Evolutionary conservation across 495 filamentous ascomycete genomes (phyloP).

Genomic region (Aspergillus ellipticus): DNA sequence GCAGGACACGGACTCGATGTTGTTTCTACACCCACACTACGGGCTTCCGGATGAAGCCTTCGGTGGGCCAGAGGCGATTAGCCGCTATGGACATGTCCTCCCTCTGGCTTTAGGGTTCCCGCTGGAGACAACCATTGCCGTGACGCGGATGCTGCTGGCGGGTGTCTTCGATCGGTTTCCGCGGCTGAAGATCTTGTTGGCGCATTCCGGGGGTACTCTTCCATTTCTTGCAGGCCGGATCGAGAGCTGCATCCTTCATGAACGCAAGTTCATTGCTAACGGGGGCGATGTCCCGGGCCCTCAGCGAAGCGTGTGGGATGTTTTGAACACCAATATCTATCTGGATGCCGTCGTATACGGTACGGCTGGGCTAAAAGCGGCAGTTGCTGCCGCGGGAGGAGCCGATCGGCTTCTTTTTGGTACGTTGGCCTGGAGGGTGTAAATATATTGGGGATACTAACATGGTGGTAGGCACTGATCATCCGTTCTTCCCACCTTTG

Average conservation of each 20-base stretch:
- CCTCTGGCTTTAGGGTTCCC: constrained; percentile 87
- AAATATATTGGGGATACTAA: constrained; percentile 8
- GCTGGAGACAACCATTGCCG: constrained; percentile 88
- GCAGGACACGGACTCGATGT: constrained; percentile 54
- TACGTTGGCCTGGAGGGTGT: constrained; percentile 23
- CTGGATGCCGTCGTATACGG: constrained; percentile 87
- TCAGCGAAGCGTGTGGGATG: constrained; percentile 62
- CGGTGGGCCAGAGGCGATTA: constrained; percentile 49
- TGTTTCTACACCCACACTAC: constrained; percentile 95
- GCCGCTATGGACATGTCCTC: constrained; percentile 82
- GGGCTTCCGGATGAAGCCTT: constrained; percentile 77
- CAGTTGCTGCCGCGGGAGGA: constrained; percentile 49
- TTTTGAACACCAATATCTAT: constrained; percentile 81
- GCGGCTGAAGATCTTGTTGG: constrained; percentile 68
- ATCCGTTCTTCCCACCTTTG: constrained; percentile 92
- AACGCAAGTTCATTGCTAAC: constrained; percentile 62
- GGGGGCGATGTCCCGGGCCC: constrained; percentile 48
- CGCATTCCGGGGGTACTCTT: constrained; percentile 84
- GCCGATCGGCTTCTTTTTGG: constrained; percentile 74
- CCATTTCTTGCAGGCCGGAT: constrained; percentile 88
- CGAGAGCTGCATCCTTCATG: constrained; percentile 83
- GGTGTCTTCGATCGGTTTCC: constrained; percentile 81
- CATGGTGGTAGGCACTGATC: constrained; percentile 64
- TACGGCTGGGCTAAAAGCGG: constrained; percentile 69
- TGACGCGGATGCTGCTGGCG: constrained; percentile 78